Conservation (phyloP, 148 eudicot species). For the Chenopodium album region DNA sequence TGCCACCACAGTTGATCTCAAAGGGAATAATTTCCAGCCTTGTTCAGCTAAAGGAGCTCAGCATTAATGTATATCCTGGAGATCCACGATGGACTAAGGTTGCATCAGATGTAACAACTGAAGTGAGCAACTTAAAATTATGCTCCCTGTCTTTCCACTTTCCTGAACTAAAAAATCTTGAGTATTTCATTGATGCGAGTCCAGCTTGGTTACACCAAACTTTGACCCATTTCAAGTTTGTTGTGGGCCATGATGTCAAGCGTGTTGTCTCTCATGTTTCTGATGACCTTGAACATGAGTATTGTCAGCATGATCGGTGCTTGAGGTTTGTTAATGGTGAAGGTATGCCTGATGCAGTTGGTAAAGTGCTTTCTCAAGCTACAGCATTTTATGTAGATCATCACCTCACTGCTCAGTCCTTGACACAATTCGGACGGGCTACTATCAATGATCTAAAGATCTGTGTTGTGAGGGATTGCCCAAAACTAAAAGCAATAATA, state of each 20-base stretch:
- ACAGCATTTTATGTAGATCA: conserved; percentile 30
- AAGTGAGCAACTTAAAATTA: conserved; percentile 21
- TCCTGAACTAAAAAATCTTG: conserved; percentile 20
- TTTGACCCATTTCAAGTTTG: conserved; percentile 24
- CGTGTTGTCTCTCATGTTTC: conserved; percentile 22
- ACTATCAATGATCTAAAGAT: conserved; percentile 14
- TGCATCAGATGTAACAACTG: conserved; percentile 12
- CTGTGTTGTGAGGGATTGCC: conserved; percentile 27
- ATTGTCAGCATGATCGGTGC: conserved; percentile 22
- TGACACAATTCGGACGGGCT: conserved; percentile 18
- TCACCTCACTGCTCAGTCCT: conserved; percentile 9
- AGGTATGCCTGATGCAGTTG: conserved; percentile 4
- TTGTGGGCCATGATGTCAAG: conserved; percentile 26
- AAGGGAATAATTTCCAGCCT: conserved; percentile 14
- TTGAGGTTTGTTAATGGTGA: conserved; percentile 29
- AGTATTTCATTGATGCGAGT: conserved; percentile 18
- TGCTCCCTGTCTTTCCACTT: conserved; percentile 21
- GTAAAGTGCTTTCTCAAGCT: conserved; percentile 16
- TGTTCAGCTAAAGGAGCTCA: conserved; percentile 19
- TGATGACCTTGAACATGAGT: conserved; percentile 21
- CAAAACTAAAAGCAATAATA: conserved; percentile 4
- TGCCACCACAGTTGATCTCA: conserved; percentile 16
- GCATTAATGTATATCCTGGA: conserved; percentile 23
- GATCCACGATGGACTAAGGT: conserved; percentile 26
- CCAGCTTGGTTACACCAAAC: conserved; percentile 12